Base-by-base conservation (phyloP, 169 alveolate genomes). In the Eimeria acervulina region DNA sequence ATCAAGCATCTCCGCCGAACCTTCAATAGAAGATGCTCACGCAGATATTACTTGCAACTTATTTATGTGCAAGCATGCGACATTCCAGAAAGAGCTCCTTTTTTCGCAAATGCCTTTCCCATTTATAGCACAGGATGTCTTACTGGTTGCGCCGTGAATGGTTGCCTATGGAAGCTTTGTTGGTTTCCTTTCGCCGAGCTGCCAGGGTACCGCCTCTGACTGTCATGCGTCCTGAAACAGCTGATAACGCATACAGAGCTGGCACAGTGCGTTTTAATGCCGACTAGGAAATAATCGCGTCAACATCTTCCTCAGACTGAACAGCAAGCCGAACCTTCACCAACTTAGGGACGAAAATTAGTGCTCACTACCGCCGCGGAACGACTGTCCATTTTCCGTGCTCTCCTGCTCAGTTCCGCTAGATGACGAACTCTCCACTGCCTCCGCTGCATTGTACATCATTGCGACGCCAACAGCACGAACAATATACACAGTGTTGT, bases 111-210 rank as follows among this genome's bases (percentile, higher is more conserved):
- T 26, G n/a, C 76, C 42, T 66, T 66, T n/a, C 42, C 40, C 42
- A 66, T 10, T 28, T 40, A 28, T 21, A 44, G 87, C 40, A n/a
- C 23, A 28, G 90, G 0, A 26, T 7, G 6, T 59, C 93, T 85
- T 40, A 85, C 93, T 85, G 93, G 93, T 85, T 85, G 81, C 93
- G 93, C 26, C 93, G 81, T 23, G 93, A 85, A 36, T 85, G 93
- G 68, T 85, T 85, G 40, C 81, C 93, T 47, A 85, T 44, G 36
- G 81, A 55, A 40, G 93, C 93, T 40, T 85, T 85, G 61, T 85
- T 55, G n/a, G 93, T 85, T 61, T 85, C 93, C 93, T 85, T 85
- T n/a, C 93, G 78, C 40, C 93, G 93, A 17, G 93, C 93, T 66
- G 80, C 78, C 93, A 85, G 59, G 1, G 93, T 85, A n/a, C 93